Percentiles rank a stretch among this genome's conserved stretches.
Evolutionary conservation across 306 rosid genomes (phyloP).

Genomic region (Cicer judaicum): DNA sequence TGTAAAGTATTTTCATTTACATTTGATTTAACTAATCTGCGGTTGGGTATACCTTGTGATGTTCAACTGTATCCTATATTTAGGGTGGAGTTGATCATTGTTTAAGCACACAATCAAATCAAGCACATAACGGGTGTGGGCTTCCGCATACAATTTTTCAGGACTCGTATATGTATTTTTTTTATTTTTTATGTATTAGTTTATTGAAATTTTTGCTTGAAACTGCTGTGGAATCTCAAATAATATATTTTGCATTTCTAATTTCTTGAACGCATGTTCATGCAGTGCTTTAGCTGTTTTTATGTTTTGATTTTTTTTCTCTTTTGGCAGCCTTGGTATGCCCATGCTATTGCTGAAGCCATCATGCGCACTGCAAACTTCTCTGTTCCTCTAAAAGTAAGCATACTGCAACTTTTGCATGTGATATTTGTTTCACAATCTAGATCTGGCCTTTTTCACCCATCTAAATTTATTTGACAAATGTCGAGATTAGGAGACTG

Average conservation of each 20-base stretch:
- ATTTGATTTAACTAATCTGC: slow-evolving; percentile 16
- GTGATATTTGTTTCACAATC: slow-evolving; percentile 25
- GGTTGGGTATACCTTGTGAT: slow-evolving; percentile 16
- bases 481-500: slow-evolving; percentile 13
- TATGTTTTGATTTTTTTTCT: slow-evolving; percentile 6
- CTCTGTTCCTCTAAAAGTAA: slow-evolving; percentile 93
- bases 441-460: slow-evolving; percentile 6
- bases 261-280: slow-evolving; percentile 14
- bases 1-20: slow-evolving; percentile 20
- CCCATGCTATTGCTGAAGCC: slow-evolving; percentile 97
- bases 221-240: background rate
- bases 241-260: slow-evolving; percentile 15
- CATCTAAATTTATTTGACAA: slow-evolving; percentile 28
- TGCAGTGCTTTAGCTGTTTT: slow-evolving; percentile 32
- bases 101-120: slow-evolving; percentile 8
- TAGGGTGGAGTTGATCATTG: slow-evolving; percentile 18
- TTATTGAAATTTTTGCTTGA: background rate
- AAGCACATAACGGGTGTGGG: slow-evolving; percentile 31
- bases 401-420: slow-evolving; percentile 38
- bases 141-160: slow-evolving; percentile 32
- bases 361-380: slow-evolving; percentile 97
- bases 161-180: background rate
- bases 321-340: slow-evolving; percentile 90
- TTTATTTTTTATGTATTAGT: background rate
- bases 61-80: slow-evolving; percentile 14